phyloP scores from a whole-genome alignment of 1,284 basidiomycete genomes.

The Leccinum fallax region DNA sequence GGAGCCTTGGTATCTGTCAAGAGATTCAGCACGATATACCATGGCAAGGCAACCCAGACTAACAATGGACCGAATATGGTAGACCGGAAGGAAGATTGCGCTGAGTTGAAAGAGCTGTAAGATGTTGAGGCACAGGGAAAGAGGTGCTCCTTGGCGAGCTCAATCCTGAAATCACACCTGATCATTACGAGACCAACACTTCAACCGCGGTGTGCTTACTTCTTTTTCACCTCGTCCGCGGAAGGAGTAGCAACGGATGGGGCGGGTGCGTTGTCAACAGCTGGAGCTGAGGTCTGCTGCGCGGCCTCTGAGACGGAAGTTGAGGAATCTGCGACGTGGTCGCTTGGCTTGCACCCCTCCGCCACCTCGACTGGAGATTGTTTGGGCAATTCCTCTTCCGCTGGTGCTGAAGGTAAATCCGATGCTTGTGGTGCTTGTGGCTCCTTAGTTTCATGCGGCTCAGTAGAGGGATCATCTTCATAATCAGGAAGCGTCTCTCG shows the following conservation, averaged over 20 bases:
- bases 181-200: constrained; percentile 8
- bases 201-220: constrained; percentile 16
- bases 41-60: constrained; percentile 26
- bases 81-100: constrained; percentile 30
- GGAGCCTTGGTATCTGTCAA: constrained; percentile 31
- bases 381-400: constrained; percentile 1
- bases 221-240: constrained; percentile 23
- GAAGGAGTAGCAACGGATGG: background rate
- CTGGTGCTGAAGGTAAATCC: background rate
- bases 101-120: constrained; percentile 18
- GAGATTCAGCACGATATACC: constrained; percentile 12
- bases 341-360: constrained; percentile 6
- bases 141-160: constrained; percentile 45
- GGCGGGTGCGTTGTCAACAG: background rate
- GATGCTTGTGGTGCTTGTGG: background rate
- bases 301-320: background rate
- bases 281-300: constrained; percentile 2
- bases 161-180: constrained; percentile 34
- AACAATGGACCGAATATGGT: constrained; percentile 64
- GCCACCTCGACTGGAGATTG: constrained; percentile 2
- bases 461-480: constrained; percentile 46
- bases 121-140: constrained; percentile 41
- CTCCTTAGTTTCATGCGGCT: constrained; percentile 11
- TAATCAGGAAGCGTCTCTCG: constrained; percentile 52
- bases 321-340: constrained; percentile 3